phyloP scores from a whole-genome alignment of 1,284 basidiomycete species.

The Malassezia arunalokei region DNA sequence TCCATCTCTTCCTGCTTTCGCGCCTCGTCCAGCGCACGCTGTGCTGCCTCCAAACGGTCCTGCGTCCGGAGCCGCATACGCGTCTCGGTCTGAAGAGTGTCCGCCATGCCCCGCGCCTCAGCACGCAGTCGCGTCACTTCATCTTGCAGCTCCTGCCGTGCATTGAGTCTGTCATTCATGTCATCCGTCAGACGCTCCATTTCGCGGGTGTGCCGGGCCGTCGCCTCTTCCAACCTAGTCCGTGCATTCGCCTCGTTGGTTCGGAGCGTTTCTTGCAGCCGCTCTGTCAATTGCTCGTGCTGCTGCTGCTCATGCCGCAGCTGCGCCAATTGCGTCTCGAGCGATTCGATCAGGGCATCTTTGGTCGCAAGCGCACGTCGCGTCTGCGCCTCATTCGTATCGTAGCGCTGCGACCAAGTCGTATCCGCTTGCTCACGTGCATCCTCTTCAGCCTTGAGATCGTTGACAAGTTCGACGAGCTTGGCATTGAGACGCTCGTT shows the following conservation, averaged over 20 bases:
- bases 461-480: conserved; percentile 44
- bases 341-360: conserved; percentile 25
- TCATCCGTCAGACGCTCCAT: conserved; percentile 61
- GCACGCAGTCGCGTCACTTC: conserved; percentile 53
- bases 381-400: conserved; percentile 29
- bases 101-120: conserved; percentile 29
- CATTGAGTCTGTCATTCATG: conserved; percentile 66
- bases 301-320: conserved; percentile 24
- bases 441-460: conserved; percentile 48
- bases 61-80: conserved; percentile 29
- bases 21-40: conserved; percentile 20
- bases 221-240: conserved; percentile 51
- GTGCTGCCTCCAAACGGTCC: conserved; percentile 39
- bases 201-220: conserved; percentile 9
- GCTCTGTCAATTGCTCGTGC: conserved; percentile 25
- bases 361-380: conserved; percentile 30
- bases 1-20: conserved; percentile 23
- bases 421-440: conserved; percentile 45
- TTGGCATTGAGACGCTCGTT: conserved; percentile 37
- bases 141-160: conserved; percentile 58
- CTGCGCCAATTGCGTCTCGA: conserved; percentile 31
- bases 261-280: conserved; percentile 59
- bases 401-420: conserved; percentile 47
- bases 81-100: conserved; percentile 33
- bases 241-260: conserved; percentile 54